Evolutionary conservation across 2,329 filamentous ascomycete species (phyloP).

Genomic region (Penicillium paneum): DNA sequence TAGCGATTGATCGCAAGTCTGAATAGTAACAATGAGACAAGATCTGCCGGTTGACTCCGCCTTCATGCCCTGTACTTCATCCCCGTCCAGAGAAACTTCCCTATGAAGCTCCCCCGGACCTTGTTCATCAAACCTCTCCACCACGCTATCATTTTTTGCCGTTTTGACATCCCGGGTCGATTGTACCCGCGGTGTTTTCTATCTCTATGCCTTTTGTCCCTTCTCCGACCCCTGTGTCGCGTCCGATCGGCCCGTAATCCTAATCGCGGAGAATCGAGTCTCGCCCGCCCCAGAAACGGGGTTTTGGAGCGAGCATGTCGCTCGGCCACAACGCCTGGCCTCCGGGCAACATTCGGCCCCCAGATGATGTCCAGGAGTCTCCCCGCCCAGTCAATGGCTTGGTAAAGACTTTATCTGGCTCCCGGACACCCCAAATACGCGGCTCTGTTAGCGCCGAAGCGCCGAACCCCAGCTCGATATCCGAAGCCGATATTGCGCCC

Average conservation of each 20-base stretch:
- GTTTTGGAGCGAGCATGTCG: constrained; percentile 58
- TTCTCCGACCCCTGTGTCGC: constrained; percentile 23
- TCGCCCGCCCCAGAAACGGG: constrained; percentile 46
- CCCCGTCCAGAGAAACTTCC: constrained; percentile 41
- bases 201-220: constrained; percentile 35
- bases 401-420: constrained; percentile 42
- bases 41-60: constrained; percentile 32
- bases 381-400: constrained; percentile 44
- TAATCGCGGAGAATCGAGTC: constrained; percentile 46
- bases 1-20: neutral
- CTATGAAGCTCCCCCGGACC: constrained; percentile 31
- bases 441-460: constrained; percentile 46
- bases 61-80: constrained; percentile 38
- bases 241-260: constrained; percentile 33
- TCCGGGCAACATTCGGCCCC: constrained; percentile 56
- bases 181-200: constrained; percentile 20
- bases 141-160: constrained; percentile 34
- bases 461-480: constrained; percentile 47
- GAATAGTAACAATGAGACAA: constrained; percentile 26
- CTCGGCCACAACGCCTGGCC: constrained; percentile 67
- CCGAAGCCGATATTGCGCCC: constrained; percentile 55
- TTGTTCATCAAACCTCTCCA: constrained; percentile 40
- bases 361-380: constrained; percentile 56
- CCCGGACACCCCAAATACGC: constrained; percentile 45
- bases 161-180: constrained; percentile 29